phyloP scores from a whole-genome alignment of 2,329 filamentous ascomycete species.

The Pseudocercospora pini-densiflorae region DNA sequence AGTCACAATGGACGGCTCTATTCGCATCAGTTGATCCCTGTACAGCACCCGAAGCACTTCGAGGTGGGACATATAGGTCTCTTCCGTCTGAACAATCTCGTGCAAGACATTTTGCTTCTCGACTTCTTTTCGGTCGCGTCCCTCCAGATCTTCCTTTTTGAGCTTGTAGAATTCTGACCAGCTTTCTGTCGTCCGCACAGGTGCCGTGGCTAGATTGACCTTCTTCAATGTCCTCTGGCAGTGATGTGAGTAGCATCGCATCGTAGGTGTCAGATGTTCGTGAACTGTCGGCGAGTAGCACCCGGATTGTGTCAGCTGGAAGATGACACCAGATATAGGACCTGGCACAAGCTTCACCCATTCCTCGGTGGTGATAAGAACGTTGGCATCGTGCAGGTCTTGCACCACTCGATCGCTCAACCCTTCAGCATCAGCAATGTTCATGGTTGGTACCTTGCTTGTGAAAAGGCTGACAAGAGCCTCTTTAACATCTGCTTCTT shows the following conservation, averaged over 20 bases:
- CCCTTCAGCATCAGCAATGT: constrained; percentile 92
- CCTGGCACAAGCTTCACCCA: constrained; percentile 93
- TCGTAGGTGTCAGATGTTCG: constrained; percentile 64
- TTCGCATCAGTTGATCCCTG: constrained; percentile 73
- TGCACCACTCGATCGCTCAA: constrained; percentile 77
- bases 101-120: constrained; percentile 93
- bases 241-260: constrained; percentile 87
- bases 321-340: constrained; percentile 84
- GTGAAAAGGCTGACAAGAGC: constrained; percentile 89
- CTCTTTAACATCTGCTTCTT: constrained; percentile 81
- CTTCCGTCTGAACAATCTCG: constrained; percentile 92
- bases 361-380: constrained; percentile 87
- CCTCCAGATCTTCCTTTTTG: constrained; percentile 74
- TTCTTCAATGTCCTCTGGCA: constrained; percentile 95
- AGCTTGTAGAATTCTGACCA: constrained; percentile 91
- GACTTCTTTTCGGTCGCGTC: constrained; percentile 80
- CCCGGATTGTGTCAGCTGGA: constrained; percentile 87
- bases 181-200: constrained; percentile 72
- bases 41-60: constrained; percentile 86
- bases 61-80: constrained; percentile 86
- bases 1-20: constrained; percentile 79
- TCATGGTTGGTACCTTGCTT: constrained; percentile 96
- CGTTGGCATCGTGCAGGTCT: constrained; percentile 77
- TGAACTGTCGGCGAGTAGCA: constrained; percentile 91
- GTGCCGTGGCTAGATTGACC: constrained; percentile 80